Conservation (phyloP, 2,329 filamentous ascomycete genomes). For the Samsoniella hepiali region DNA sequence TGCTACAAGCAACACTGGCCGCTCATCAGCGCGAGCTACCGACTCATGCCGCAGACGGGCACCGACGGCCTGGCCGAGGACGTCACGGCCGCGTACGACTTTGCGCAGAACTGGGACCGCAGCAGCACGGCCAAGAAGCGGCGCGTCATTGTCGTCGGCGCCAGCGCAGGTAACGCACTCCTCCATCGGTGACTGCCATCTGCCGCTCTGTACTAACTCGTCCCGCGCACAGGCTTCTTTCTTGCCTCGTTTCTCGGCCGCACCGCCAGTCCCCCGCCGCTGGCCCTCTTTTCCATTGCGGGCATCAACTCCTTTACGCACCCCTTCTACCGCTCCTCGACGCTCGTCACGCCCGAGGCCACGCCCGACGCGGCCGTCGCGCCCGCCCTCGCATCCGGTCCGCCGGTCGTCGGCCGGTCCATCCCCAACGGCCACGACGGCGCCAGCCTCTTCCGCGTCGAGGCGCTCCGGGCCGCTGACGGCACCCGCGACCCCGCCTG, state of each 20-base stretch:
- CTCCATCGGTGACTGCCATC: no score
- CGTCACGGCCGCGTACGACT: constrained; percentile 31
- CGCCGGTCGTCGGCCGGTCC: constrained; percentile 25
- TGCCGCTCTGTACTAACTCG: no score
- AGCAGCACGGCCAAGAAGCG: constrained; percentile 20
- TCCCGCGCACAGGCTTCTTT: constrained; percentile 30
- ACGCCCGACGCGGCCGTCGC: constrained; percentile 27
- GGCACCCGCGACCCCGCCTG: constrained; percentile 29
- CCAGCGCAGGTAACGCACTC: constrained; percentile 37
- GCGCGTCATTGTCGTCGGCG: constrained; percentile 32
- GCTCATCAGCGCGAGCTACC: constrained; percentile 35
- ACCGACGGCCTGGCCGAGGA: constrained; percentile 31
- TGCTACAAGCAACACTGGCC: constrained; percentile 33
- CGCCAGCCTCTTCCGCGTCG: constrained; percentile 25
- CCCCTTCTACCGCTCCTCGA: constrained; percentile 35
- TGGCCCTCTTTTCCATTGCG: constrained; percentile 34
- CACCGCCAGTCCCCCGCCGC: constrained; percentile 28
- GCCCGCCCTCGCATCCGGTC: constrained; percentile 23
- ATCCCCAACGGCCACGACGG: constrained; percentile 17
- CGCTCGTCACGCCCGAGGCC: constrained; percentile 27
- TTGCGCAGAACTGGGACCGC: constrained; percentile 27
- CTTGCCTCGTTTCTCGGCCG: constrained; percentile 30
- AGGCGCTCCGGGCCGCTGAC: constrained; percentile 26
- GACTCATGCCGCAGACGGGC: constrained; percentile 33
- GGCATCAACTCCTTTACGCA: constrained; percentile 37